Percentiles rank a stretch among this genome's conserved stretches.
These are phyloP conservation scores for Cyberlindnera japonica DNA, from an alignment of 805 yeast species.

Conservation along the genomic window DNA sequence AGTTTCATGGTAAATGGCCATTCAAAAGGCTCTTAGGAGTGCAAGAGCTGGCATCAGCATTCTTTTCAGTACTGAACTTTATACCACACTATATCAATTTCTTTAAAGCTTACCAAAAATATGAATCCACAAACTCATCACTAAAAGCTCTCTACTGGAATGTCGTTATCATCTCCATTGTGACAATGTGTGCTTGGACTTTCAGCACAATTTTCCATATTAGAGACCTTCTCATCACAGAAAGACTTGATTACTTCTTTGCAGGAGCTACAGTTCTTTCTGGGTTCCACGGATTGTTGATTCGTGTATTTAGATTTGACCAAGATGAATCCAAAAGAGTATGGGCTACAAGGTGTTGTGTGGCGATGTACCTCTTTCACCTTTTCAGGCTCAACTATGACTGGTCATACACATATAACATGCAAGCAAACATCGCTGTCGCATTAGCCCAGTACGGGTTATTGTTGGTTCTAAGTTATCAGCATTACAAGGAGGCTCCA, in stretches of 20 bases:
- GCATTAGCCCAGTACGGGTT: conserved; percentile 71
- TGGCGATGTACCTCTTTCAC: conserved; percentile 57
- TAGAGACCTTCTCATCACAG: conserved; percentile 79
- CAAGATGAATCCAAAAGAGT: conserved; percentile 32
- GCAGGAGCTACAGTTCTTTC: conserved; percentile 86
- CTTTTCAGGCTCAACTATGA: conserved; percentile 58
- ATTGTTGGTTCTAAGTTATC: conserved; percentile 30
- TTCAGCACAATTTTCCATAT: conserved; percentile 83
- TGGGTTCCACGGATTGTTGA: conserved; percentile 68
- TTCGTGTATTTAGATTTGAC: conserved; percentile 61
- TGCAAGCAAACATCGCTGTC: conserved; percentile 79
- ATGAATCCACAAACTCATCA: conserved; percentile 4
- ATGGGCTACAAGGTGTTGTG: conserved; percentile 39
- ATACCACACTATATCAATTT: conserved; percentile 58
- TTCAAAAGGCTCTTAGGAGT: conserved; percentile 71
- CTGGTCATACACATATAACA: conserved; percentile 92
- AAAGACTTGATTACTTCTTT: conserved; percentile 83
- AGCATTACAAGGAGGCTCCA: conserved; percentile 26
- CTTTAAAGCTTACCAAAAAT: conserved; percentile 26
- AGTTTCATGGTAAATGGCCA: conserved; percentile 99
- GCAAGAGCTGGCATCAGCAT: conserved; percentile 78
- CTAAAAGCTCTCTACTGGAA: conserved; percentile 26
- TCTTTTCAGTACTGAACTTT: conserved; percentile 73
- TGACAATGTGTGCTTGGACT: conserved; percentile 84
- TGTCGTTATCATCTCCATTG: conserved; percentile 48